These are phyloP conservation scores for Sporisorium reilianum DNA, from an alignment of 1,284 basidiomycete species.

Conservation along the genomic window DNA sequence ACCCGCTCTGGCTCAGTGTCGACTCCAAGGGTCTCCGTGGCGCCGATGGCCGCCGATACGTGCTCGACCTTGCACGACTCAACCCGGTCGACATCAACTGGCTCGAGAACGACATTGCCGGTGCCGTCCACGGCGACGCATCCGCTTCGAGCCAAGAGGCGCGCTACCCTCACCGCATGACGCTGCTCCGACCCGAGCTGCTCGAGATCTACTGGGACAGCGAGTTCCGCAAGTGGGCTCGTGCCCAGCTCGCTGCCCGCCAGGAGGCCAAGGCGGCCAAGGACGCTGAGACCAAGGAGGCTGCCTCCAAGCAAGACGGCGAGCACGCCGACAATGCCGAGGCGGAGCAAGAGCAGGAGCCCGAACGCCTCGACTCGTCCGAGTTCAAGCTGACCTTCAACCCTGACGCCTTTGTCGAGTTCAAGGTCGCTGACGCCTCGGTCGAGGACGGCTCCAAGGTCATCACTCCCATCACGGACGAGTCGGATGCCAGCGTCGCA, in stretches of 20 bases:
- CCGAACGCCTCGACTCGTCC: conserved; percentile 66
- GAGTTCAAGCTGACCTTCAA: conserved; percentile 74
- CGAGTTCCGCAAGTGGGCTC: conserved; percentile 73
- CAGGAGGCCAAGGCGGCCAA: conserved; percentile 50
- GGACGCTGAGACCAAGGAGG: conserved; percentile 35
- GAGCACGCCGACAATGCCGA: conserved; percentile 28
- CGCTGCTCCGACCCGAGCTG: conserved; percentile 75
- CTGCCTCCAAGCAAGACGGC: conserved; percentile 34
- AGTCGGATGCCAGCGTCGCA: conserved; percentile 72
- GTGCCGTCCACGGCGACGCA: conserved; percentile 61
- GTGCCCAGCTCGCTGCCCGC: conserved; percentile 70
- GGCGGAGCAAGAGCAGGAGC: conserved; percentile 39
- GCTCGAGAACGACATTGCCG: conserved; percentile 72
- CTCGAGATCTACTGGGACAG: conserved; percentile 73
- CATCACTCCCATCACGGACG: conserved; percentile 69
- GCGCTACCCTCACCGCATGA: conserved; percentile 73
- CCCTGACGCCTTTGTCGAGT: conserved; percentile 74
- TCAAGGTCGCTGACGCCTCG: conserved; percentile 48
- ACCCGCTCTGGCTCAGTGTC: conserved; percentile 73
- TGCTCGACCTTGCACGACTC: conserved; percentile 74
- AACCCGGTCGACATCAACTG: conserved; percentile 74
- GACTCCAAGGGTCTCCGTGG: conserved; percentile 75
- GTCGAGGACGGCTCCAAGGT: conserved; percentile 47
- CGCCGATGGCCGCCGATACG: conserved; percentile 74
- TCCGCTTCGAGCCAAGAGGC: conserved; percentile 15